Conservation (phyloP, 1,139 yeast genomes). For the Saccharomyces hybrid region DNA sequence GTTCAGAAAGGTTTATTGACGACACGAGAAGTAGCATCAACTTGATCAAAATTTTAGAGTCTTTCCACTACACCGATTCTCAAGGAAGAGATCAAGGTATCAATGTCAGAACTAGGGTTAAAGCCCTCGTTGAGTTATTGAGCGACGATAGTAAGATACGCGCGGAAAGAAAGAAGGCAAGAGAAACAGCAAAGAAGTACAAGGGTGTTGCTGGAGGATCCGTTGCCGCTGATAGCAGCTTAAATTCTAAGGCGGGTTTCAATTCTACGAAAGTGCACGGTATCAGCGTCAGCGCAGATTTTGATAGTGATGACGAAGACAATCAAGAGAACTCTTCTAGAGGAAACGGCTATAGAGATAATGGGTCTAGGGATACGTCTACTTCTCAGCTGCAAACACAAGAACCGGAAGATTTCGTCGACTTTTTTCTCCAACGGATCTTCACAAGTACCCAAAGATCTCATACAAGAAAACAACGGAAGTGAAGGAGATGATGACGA, state of each 20-base stretch:
- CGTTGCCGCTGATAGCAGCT: slow-evolving; percentile 20
- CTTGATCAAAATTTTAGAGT: slow-evolving; percentile 78
- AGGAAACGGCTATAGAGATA: background rate
- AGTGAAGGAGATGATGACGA: slow-evolving; percentile 60
- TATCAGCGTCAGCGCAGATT: slow-evolving; percentile 38
- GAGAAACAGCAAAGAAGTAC: slow-evolving; percentile 74
- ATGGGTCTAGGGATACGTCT: background rate
- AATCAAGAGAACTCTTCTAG: slow-evolving; percentile 36
- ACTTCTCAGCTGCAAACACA: background rate
- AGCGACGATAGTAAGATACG: slow-evolving; percentile 73
- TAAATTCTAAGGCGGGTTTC: slow-evolving; percentile 29
- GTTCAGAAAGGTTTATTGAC: slow-evolving; percentile 90
- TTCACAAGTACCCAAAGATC: background rate
- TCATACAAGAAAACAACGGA: slow-evolving; percentile 5
- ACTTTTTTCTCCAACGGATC: slow-evolving; percentile 35
- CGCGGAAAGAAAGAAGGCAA: slow-evolving; percentile 79
- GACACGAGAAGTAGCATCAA: slow-evolving; percentile 82
- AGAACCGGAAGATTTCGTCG: slow-evolving; percentile 3
- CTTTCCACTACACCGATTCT: slow-evolving; percentile 89
- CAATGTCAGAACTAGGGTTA: slow-evolving; percentile 86
- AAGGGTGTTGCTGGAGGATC: slow-evolving; percentile 63
- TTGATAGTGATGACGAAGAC: slow-evolving; percentile 44
- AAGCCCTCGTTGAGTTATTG: slow-evolving; percentile 61
- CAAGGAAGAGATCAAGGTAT: slow-evolving; percentile 96
- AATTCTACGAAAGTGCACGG: slow-evolving; percentile 23